These are phyloP conservation scores for Vitis hybrid DNA, from an alignment of 177 flowering plant species.

Conservation along the genomic window DNA sequence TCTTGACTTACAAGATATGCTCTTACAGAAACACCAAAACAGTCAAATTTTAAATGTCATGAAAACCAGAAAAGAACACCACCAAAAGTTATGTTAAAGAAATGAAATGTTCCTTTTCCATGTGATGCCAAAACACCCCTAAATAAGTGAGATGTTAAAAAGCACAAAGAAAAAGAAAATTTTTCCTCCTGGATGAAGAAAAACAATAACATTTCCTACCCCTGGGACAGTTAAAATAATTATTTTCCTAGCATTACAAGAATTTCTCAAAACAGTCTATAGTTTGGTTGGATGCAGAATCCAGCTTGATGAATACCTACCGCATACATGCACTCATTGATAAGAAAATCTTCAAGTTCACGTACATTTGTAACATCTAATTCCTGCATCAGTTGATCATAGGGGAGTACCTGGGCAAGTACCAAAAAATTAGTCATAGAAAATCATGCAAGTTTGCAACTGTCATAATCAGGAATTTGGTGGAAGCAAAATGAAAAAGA, in stretches of 20 bases:
- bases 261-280: not conserved
- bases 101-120: not conserved
- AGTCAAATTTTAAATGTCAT: not conserved
- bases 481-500: too few relatives aligned
- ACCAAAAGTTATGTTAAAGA: not conserved
- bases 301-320: conserved; percentile 43
- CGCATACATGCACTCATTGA: conserved; percentile 98
- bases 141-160: not conserved
- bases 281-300: not conserved
- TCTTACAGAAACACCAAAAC: not conserved
- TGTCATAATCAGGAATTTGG: too few relatives aligned
- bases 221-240: not conserved
- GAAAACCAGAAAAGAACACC: not conserved
- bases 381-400: conserved; percentile 86
- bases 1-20: not conserved
- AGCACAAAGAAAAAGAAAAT: not conserved
- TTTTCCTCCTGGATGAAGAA: not conserved
- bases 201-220: not conserved
- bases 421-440: not conserved
- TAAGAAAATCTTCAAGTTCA: conserved; percentile 96
- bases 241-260: not conserved
- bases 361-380: conserved; percentile 93
- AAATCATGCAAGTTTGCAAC: too few relatives aligned
- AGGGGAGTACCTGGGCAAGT: conserved; percentile 70
- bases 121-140: not conserved